Evolutionary conservation across 1,139 yeast genomes (phyloP).

Genomic region (Arxiozyma telluris): DNA sequence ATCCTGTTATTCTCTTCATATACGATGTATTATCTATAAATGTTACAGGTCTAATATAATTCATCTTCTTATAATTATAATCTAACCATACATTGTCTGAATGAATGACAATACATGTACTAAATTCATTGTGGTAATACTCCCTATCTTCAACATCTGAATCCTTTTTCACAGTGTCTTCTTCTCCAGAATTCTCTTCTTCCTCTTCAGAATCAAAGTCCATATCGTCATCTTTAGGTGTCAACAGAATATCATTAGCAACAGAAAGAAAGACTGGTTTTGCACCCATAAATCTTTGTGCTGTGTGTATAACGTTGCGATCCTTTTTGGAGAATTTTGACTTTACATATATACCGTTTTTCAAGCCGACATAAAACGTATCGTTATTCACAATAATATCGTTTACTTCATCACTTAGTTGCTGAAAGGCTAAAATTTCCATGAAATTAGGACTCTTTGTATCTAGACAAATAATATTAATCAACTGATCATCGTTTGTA

Average conservation of each 20-base stretch:
- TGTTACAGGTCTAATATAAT: conserved; percentile 20
- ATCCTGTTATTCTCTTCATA: conserved; percentile 13
- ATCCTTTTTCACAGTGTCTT: conserved; percentile 4
- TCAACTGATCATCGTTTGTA: conserved; percentile 52
- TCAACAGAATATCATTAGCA: not conserved
- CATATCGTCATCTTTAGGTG: conserved; percentile 13
- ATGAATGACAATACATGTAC: conserved; percentile 18
- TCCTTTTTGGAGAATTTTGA: conserved; percentile 44
- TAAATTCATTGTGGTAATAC: conserved; percentile 4
- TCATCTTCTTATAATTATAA: conserved; percentile 14
- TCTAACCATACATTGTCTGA: conserved; percentile 24
- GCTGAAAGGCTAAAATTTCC: conserved; percentile 58
- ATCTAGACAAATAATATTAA: conserved; percentile 56
- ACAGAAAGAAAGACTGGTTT: conserved; percentile 42
- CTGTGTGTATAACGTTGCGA: conserved; percentile 60
- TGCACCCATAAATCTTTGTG: conserved; percentile 69
- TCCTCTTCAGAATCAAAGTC: conserved; percentile 27
- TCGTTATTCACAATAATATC: conserved; percentile 33
- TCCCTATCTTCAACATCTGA: conserved; percentile 6
- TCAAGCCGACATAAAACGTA: conserved; percentile 65
- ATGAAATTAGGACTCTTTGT: conserved; percentile 47
- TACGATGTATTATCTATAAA: conserved; percentile 4
- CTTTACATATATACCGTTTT: conserved; percentile 69
- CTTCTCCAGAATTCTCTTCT: conserved; percentile 15
- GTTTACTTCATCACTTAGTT: conserved; percentile 52